Conservation (phyloP, 208 protist species). For the Acanthamoeba triangularis region DNA sequence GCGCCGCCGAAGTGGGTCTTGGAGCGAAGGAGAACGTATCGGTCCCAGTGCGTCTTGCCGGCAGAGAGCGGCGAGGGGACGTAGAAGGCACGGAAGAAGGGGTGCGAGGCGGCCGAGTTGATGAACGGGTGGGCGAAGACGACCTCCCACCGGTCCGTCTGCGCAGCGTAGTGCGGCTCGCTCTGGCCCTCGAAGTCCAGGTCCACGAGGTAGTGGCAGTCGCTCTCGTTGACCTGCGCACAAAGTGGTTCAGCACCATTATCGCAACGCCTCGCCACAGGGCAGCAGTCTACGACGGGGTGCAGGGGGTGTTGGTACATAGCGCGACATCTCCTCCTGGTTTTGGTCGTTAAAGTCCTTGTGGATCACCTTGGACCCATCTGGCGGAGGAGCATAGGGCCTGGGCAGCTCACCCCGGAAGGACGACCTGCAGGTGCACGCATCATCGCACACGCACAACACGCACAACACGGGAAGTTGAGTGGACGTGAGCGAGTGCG, state of each 20-base stretch:
- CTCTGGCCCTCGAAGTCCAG: slow-evolving; percentile 78
- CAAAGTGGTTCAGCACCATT: neutral
- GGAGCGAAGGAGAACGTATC: slow-evolving; percentile 31
- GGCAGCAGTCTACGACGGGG: neutral
- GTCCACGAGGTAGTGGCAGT: slow-evolving; percentile 79
- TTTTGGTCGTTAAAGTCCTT: slow-evolving; percentile 75
- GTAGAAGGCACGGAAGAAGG: slow-evolving; percentile 76
- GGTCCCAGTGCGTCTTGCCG: slow-evolving; percentile 51
- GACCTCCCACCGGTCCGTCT: slow-evolving; percentile 20
- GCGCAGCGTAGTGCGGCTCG: slow-evolving; percentile 53
- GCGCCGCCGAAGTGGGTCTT: neutral
- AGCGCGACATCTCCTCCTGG: slow-evolving; percentile 72
- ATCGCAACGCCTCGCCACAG: neutral
- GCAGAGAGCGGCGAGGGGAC: neutral
- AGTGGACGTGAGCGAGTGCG: too few species aligned
- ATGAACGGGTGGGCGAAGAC: slow-evolving; percentile 48
- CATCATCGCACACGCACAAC: neutral
- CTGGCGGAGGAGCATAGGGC: slow-evolving; percentile 40
- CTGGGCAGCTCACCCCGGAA: slow-evolving; percentile 61
- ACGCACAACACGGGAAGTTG: too few species aligned
- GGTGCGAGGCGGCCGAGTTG: slow-evolving; percentile 49
- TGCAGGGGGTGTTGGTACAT: neutral
- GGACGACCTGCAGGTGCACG: neutral
- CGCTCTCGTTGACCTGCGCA: slow-evolving; percentile 35
- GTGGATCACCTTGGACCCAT: slow-evolving; percentile 50